These are phyloP conservation scores for Citrullus colocynthis DNA, from an alignment of 306 rosid species.

Conservation along the genomic window DNA sequence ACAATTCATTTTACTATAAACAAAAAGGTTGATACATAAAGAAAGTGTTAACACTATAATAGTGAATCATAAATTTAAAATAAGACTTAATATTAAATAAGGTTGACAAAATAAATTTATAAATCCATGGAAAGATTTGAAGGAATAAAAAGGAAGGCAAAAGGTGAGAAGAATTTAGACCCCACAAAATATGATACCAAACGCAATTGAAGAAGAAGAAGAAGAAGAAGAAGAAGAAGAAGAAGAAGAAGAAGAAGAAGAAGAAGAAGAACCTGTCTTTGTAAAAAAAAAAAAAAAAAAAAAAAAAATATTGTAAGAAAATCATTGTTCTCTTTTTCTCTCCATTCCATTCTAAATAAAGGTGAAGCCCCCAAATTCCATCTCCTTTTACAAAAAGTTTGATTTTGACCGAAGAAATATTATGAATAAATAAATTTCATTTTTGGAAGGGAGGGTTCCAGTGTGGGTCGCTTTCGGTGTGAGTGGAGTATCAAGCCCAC, in stretches of 20 bases:
- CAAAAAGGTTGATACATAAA: no score
- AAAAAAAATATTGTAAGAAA: not conserved
- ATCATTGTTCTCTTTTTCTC: not conserved
- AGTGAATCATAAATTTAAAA: no score
- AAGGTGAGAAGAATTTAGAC: not conserved
- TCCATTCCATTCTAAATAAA: not conserved
- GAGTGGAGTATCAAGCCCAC: slow-evolving; percentile 9
- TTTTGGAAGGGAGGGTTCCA: not conserved
- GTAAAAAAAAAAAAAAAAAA: not conserved
- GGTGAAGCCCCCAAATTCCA: not conserved
- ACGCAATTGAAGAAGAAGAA: not conserved
- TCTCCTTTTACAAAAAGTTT: not conserved
- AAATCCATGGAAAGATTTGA: not conserved
- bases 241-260: not conserved
- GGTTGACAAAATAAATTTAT: not conserved
- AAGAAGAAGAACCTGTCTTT: not conserved
- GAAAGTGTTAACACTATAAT: no score
- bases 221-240: not conserved
- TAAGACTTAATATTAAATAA: no score
- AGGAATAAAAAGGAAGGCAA: not conserved
- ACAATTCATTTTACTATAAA: no score
- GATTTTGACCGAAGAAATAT: not conserved
- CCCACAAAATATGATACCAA: not conserved
- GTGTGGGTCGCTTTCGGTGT: not conserved
- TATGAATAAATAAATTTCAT: not conserved